A percentile compares a stretch with the other conserved stretches of the same genome.
These are phyloP conservation scores for Arthrobotrys entomopaga DNA, from an alignment of 2,329 filamentous ascomycete genomes.

Conservation along the genomic window DNA sequence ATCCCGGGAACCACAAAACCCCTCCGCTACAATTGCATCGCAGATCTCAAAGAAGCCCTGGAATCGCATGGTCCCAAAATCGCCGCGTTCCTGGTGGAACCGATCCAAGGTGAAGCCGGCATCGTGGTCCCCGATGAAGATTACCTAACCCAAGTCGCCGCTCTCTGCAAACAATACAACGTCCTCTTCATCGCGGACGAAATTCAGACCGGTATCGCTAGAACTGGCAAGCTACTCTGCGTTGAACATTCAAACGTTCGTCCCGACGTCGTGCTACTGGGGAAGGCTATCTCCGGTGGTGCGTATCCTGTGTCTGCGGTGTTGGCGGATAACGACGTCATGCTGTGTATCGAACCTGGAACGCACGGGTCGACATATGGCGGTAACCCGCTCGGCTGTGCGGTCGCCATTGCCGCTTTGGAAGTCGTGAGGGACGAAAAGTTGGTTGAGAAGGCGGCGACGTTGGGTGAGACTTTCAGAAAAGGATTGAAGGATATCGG, in stretches of 20 bases:
- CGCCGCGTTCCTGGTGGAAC: slow-evolving; percentile 92
- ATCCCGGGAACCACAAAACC: slow-evolving; percentile 79
- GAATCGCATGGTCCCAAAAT: slow-evolving; percentile 84
- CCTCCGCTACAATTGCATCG: slow-evolving; percentile 87
- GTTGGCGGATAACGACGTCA: slow-evolving; percentile 85
- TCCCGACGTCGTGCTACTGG: slow-evolving; percentile 91
- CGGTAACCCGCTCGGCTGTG: slow-evolving; percentile 93
- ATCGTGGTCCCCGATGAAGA: slow-evolving; percentile 92
- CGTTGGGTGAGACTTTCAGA: slow-evolving; percentile 83
- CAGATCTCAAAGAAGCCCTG: slow-evolving; percentile 80
- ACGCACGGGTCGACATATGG: slow-evolving; percentile 99
- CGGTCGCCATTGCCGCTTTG: slow-evolving; percentile 91
- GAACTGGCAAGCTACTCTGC: slow-evolving; percentile 93
- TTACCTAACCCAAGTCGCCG: slow-evolving; percentile 82
- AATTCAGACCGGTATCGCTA: slow-evolving; percentile 91
- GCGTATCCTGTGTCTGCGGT: slow-evolving; percentile 99
- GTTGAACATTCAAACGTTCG: slow-evolving; percentile 94
- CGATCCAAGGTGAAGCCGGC: slow-evolving; percentile 96
- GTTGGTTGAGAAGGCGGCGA: slow-evolving; percentile 83
- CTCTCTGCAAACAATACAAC: slow-evolving; percentile 92
- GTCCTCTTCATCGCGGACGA: slow-evolving; percentile 97
- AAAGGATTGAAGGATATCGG: slow-evolving; percentile 78
- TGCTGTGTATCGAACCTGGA: slow-evolving; percentile 94
- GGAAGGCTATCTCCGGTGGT: slow-evolving; percentile 96
- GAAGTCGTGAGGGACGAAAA: slow-evolving; percentile 93